A percentile compares a stretch with the other conserved stretches of the same genome.
phyloP scores from a whole-genome alignment of 2,329 filamentous ascomycete species.

The Colletotrichum magnum region DNA sequence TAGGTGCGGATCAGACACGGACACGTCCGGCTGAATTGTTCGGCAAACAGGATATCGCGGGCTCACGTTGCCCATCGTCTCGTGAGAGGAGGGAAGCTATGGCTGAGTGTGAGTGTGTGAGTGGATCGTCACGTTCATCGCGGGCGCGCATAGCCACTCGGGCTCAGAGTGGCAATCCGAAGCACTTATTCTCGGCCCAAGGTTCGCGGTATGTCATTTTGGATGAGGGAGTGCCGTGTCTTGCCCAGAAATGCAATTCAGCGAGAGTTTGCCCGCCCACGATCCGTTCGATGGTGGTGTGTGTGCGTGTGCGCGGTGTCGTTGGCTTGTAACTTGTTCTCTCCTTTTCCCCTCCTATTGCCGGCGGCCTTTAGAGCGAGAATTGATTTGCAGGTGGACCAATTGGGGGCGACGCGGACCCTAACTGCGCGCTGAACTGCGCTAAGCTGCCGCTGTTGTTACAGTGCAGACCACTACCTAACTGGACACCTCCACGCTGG shows the following conservation, averaged over 20 bases:
- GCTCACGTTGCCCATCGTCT: background rate
- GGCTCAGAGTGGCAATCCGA: slow-evolving; percentile 24
- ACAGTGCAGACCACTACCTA: slow-evolving; percentile 2
- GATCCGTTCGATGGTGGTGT: background rate
- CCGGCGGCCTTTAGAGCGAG: slow-evolving; percentile 36
- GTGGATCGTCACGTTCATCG: slow-evolving; percentile 2
- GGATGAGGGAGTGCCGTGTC: background rate
- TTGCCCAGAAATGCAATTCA: slow-evolving; percentile 28
- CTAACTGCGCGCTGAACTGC: slow-evolving; percentile 3
- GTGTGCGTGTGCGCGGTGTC: background rate
- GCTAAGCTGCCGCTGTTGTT: background rate
- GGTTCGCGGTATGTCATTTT: slow-evolving; percentile 10
- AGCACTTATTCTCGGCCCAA: slow-evolving; percentile 33
- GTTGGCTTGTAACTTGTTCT: slow-evolving; percentile 12
- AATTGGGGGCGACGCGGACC: slow-evolving; percentile 29
- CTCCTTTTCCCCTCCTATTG: no score
- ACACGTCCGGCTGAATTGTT: background rate
- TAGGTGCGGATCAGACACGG: slow-evolving; percentile 25
- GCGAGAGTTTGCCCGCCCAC: slow-evolving; percentile 38
- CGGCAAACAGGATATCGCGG: background rate
- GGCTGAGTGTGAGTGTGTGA: background rate
- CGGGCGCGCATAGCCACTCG: background rate
- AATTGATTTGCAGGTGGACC: slow-evolving; percentile 32
- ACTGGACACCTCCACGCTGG: background rate
- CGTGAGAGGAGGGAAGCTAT: no score